Evolutionary conservation across 176 grass and related monocot genomes (phyloP).

Genomic region (Lolium perenne): DNA sequence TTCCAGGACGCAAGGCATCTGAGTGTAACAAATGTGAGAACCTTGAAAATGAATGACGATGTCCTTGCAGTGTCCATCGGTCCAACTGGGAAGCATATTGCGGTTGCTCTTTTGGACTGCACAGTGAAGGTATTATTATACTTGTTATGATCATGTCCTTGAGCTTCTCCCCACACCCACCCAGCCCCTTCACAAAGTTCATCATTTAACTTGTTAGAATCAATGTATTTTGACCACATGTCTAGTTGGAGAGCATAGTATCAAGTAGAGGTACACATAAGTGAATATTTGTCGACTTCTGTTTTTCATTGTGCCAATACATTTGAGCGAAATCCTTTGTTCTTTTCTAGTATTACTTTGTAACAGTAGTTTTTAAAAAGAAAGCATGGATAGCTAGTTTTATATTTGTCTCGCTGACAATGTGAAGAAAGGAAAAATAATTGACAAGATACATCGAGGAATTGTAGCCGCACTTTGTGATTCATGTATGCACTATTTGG

Average conservation of each 20-base stretch:
- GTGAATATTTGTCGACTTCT: background rate
- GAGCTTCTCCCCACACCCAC: background rate
- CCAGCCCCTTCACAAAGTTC: background rate
- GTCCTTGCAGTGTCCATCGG: conserved; percentile 73
- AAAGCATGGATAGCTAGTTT: background rate
- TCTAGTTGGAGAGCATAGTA: background rate
- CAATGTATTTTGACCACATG: conserved; percentile 24
- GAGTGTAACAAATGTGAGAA: conserved; percentile 80
- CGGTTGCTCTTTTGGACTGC: conserved; percentile 90
- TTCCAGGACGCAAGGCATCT: conserved; percentile 82
- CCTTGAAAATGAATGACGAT: conserved; percentile 97
- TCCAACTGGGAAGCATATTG: conserved; percentile 85
- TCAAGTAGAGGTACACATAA: background rate
- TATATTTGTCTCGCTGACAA: background rate
- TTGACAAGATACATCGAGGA: background rate
- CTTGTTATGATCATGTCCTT: conserved; percentile 1
- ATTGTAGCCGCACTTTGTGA: background rate
- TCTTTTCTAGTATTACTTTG: background rate
- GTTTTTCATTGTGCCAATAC: conserved; percentile 6
- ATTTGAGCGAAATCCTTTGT: background rate
- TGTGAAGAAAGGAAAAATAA: conserved; percentile 4
- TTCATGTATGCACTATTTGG: background rate
- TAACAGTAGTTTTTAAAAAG: background rate
- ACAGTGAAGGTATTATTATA: conserved; percentile 66
- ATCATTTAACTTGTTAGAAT: background rate